Conservation (phyloP, 768 basidiomycete species). For the Psilocybe tampanensis region DNA sequence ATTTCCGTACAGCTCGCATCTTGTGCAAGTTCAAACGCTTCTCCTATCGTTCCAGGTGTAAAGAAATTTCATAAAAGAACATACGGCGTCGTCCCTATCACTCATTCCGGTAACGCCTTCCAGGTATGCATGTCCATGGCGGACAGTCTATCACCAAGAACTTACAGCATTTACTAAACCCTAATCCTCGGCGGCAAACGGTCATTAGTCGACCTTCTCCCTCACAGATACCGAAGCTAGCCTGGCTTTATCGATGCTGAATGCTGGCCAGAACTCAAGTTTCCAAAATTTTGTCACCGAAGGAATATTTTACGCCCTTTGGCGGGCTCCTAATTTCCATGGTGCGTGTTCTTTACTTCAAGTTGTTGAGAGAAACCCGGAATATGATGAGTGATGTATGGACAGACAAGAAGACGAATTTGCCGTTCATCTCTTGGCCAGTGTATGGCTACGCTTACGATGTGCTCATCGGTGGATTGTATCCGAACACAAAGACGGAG, state of each 20-base stretch:
- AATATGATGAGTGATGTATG: neutral
- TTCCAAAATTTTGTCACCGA: conserved; percentile 33
- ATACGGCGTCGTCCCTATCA: conserved; percentile 33
- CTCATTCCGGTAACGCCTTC: conserved; percentile 32
- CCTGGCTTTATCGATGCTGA: conserved; percentile 29
- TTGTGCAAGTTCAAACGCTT: neutral
- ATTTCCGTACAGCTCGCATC: neutral
- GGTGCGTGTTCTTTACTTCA: conserved; percentile 19
- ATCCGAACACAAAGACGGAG: conserved; percentile 31
- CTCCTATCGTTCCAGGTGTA: conserved; percentile 19
- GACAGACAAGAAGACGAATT: conserved; percentile 31
- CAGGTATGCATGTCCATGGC: conserved; percentile 23
- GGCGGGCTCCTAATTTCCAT: conserved; percentile 37
- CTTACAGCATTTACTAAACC: neutral
- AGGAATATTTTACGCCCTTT: conserved; percentile 32
- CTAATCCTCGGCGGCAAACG: neutral
- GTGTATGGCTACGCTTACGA: conserved; percentile 37
- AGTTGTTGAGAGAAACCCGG: neutral
- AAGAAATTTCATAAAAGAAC: conserved; percentile 40
- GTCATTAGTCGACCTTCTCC: conserved; percentile 35
- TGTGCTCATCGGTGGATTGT: conserved; percentile 39
- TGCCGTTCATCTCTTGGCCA: conserved; percentile 35
- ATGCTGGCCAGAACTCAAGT: conserved; percentile 35
- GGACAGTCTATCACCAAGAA: neutral
- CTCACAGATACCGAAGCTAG: conserved; percentile 31